phyloP scores from a whole-genome alignment of 1,139 yeast genomes.

The Nakaseomyces kungkrabaensis region DNA sequence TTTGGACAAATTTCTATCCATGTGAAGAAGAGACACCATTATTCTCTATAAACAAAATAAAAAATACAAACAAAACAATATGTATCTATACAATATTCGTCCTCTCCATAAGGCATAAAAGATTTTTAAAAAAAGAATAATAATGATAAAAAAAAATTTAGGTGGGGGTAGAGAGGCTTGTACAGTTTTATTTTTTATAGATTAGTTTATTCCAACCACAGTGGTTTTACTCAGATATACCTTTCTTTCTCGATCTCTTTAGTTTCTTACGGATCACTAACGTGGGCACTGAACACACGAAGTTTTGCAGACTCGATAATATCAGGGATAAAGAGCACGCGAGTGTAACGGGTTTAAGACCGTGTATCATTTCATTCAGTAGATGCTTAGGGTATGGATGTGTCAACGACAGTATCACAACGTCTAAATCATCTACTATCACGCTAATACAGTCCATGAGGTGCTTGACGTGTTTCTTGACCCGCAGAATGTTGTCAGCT shows the following conservation, averaged over 20 bases:
- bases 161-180: background rate
- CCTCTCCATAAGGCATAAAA: too few relatives aligned
- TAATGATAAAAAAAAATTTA: too few relatives aligned
- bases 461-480: constrained; percentile 18
- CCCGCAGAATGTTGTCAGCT: constrained; percentile 13
- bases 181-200: background rate
- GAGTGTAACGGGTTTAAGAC: constrained; percentile 72
- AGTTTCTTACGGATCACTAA: constrained; percentile 82
- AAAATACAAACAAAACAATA: too few relatives aligned
- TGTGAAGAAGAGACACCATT: too few relatives aligned
- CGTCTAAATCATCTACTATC: constrained; percentile 20
- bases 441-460: constrained; percentile 26
- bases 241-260: constrained; percentile 54
- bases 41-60: too few relatives aligned
- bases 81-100: too few relatives aligned
- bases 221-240: constrained; percentile 15
- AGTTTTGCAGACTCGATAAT: constrained; percentile 25
- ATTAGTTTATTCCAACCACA: background rate
- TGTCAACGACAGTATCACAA: constrained; percentile 25
- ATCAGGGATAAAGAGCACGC: constrained; percentile 39
- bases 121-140: too few relatives aligned
- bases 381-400: constrained; percentile 85
- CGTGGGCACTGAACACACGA: constrained; percentile 63
- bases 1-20: too few relatives aligned
- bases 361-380: constrained; percentile 72